Evolutionary conservation across 1,284 basidiomycete genomes (phyloP).

Genomic region (Cystobasidium sp.): DNA sequence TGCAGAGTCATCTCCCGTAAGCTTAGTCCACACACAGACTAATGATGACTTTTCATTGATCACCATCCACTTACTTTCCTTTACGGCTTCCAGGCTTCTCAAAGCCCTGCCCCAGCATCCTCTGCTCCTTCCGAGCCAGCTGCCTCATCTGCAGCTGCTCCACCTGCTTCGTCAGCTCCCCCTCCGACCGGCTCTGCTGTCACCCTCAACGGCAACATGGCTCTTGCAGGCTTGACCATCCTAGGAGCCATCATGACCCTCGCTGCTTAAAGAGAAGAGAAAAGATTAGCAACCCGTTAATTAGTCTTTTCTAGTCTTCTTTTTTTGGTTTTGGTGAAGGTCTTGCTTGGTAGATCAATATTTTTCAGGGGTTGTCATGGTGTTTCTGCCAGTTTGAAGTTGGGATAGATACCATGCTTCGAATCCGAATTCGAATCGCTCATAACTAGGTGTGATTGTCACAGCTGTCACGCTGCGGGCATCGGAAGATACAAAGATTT

Average conservation of each 20-base stretch:
- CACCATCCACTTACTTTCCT: neutral
- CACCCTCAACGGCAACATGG: conserved; percentile 1
- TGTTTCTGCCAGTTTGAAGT: too few relatives aligned
- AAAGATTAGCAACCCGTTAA: neutral
- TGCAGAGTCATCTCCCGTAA: neutral
- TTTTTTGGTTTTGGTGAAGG: neutral
- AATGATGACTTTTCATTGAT: neutral
- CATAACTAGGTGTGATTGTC: too few relatives aligned
- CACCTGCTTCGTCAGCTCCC: conserved; percentile 14
- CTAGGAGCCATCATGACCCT: conserved; percentile 24
- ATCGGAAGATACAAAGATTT: too few relatives aligned
- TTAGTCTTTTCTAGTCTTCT: neutral
- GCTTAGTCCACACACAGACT: neutral
- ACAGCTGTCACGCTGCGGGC: too few relatives aligned
- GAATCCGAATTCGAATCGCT: too few relatives aligned
- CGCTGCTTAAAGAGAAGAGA: neutral
- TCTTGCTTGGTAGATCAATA: too few relatives aligned
- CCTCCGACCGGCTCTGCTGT: conserved; percentile 10
- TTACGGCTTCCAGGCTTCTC: neutral
- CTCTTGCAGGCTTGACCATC: conserved; percentile 15
- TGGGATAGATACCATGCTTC: too few relatives aligned
- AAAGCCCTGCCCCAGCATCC: neutral
- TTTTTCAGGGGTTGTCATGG: too few relatives aligned
- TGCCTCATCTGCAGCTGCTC: neutral
- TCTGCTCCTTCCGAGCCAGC: neutral